Evolutionary conservation across 2,329 filamentous ascomycete genomes (phyloP).

Genomic region (Penicillium corylophilum): DNA sequence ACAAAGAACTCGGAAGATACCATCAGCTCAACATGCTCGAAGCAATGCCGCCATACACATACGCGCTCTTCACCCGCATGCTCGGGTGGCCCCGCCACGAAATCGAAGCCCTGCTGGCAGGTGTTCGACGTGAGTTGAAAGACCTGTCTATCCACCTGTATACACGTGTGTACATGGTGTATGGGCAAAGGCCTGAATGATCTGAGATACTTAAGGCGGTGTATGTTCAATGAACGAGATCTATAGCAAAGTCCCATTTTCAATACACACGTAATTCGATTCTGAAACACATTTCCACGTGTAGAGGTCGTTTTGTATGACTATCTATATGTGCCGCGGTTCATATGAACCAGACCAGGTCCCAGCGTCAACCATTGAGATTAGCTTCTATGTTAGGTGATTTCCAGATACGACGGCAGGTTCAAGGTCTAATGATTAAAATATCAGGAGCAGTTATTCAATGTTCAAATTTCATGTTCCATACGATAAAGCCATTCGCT

Average conservation of each 20-base stretch:
- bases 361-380: too few relatives aligned
- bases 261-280: neutral
- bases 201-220: neutral
- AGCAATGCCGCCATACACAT: constrained; percentile 35
- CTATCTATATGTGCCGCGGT: too few relatives aligned
- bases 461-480: neutral
- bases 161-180: constrained; percentile 31
- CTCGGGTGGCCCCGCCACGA: constrained; percentile 38
- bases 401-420: neutral
- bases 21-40: constrained; percentile 39
- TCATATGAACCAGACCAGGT: too few relatives aligned
- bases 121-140: constrained; percentile 39
- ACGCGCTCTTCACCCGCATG: constrained; percentile 41
- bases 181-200: constrained; percentile 27
- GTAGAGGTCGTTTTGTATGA: too few relatives aligned
- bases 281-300: too few relatives aligned
- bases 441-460: neutral
- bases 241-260: neutral
- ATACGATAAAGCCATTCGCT: neutral
- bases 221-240: neutral
- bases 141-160: constrained; percentile 41
- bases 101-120: constrained; percentile 40
- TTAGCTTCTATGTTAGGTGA: too few relatives aligned
- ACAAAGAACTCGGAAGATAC: constrained; percentile 53
- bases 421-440: neutral